A percentile compares a stretch with the other conserved stretches of the same genome.
These are phyloP conservation scores for Aureobasidium vineae DNA, from an alignment of 2,329 filamentous ascomycete species.

Conservation along the genomic window DNA sequence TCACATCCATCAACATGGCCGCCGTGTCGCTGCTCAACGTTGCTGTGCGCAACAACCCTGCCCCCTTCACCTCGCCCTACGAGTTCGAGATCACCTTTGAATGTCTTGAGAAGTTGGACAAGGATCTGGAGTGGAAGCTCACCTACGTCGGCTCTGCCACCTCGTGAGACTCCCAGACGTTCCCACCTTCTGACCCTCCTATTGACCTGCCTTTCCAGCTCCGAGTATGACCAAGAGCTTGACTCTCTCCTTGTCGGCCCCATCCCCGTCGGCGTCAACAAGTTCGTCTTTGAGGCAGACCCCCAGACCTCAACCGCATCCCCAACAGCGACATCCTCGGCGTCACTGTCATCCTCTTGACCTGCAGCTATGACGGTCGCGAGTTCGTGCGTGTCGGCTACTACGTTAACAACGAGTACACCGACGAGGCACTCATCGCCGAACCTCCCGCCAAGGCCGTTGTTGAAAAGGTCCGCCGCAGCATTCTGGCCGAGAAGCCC, in stretches of 20 bases:
- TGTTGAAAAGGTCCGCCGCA: conserved; percentile 87
- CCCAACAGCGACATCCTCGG: conserved; percentile 93
- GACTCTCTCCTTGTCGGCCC: conserved; percentile 95
- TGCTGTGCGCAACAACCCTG: conserved; percentile 95
- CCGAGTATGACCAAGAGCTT: conserved; percentile 97
- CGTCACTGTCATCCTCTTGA: conserved; percentile 94
- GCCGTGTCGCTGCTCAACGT: conserved; percentile 95
- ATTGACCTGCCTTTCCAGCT: conserved; percentile 51
- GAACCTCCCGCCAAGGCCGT: conserved; percentile 91
- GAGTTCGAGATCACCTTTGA: conserved; percentile 99
- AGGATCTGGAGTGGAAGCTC: conserved; percentile 99
- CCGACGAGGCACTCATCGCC: conserved; percentile 80
- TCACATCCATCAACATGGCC: conserved; percentile 62
- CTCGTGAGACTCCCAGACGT: conserved; percentile 60
- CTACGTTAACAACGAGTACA: conserved; percentile 99
- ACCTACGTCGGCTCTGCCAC: conserved; percentile 98
- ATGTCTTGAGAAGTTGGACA: conserved; percentile 90
- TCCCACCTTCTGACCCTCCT: conserved; percentile 28
- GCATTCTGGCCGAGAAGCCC: conserved; percentile 94
- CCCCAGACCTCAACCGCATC: conserved; percentile 87
- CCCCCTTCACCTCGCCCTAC: conserved; percentile 87
- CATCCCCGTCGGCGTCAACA: conserved; percentile 97
- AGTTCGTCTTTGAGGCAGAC: conserved; percentile 96
- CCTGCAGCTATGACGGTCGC: conserved; percentile 91
- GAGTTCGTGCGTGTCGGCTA: conserved; percentile 98